These are phyloP conservation scores for Haberlea rhodopensis DNA, from an alignment of 257 asterid species.

Conservation along the genomic window DNA sequence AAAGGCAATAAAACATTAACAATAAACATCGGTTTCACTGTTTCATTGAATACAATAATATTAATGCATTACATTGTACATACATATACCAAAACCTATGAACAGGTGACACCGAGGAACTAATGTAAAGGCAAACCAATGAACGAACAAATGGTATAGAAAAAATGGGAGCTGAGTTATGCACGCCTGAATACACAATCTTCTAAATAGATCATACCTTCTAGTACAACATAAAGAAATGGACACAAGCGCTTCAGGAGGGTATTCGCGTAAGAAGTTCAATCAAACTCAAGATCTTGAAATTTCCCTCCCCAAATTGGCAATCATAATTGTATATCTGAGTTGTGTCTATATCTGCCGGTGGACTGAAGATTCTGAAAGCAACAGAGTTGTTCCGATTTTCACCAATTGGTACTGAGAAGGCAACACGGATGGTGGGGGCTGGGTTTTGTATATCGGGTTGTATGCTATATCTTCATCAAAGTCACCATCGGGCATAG, in stretches of 20 bases:
- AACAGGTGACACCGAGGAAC: slow-evolving; percentile 21
- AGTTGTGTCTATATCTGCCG: slow-evolving; percentile 39
- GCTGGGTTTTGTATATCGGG: slow-evolving; percentile 82
- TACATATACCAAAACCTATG: neutral
- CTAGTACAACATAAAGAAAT: slow-evolving; percentile 24
- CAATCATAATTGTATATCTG: slow-evolving; percentile 31
- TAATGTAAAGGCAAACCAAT: slow-evolving; percentile 26
- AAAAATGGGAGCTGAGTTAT: slow-evolving; percentile 23
- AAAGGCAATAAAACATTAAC: neutral
- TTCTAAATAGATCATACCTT: slow-evolving; percentile 25
- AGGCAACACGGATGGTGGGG: slow-evolving; percentile 54
- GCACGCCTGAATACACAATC: slow-evolving; percentile 25
- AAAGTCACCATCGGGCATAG: slow-evolving; percentile 43
- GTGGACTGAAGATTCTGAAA: slow-evolving; percentile 57
- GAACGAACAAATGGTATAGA: slow-evolving; percentile 32
- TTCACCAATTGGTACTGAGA: slow-evolving; percentile 51
- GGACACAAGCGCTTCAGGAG: slow-evolving; percentile 8
- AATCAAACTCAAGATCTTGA: slow-evolving; percentile 23
- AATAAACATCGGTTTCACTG: neutral
- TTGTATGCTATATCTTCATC: slow-evolving; percentile 76
- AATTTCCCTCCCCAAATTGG: slow-evolving; percentile 18
- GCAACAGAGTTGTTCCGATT: slow-evolving; percentile 45
- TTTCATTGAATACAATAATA: neutral
- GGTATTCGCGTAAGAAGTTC: slow-evolving; percentile 9
- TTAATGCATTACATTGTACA: neutral